A percentile compares a stretch with the other conserved stretches of the same genome.
Evolutionary conservation across 108 stramenopile genomes (phyloP).

Genomic region (Discostella stelligeroides): DNA sequence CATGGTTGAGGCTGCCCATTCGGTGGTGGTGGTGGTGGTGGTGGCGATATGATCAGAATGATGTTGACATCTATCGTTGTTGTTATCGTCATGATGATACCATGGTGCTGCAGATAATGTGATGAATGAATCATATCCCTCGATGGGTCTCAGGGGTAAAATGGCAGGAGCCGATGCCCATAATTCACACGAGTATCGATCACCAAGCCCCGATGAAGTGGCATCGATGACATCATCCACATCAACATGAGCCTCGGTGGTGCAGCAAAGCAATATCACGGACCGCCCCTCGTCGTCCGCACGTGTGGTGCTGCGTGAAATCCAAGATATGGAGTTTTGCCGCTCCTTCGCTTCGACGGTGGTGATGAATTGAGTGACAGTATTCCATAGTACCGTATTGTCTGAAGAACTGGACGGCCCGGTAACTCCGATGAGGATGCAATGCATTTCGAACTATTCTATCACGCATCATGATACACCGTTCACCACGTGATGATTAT

Average conservation of each 20-base stretch:
- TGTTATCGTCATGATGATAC: too few relatives aligned
- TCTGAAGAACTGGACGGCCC: constrained; percentile 4
- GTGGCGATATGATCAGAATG: too few relatives aligned
- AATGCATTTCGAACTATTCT: too few relatives aligned
- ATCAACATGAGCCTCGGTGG: constrained; percentile 20
- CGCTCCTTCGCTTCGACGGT: constrained; percentile 5
- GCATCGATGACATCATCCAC: constrained; percentile 18
- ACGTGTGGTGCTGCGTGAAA: constrained; percentile 4
- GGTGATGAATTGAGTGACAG: constrained; percentile 8
- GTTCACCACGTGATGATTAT: too few relatives aligned
- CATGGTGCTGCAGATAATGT: too few relatives aligned
- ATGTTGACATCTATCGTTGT: too few relatives aligned
- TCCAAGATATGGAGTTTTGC: constrained; percentile 4
- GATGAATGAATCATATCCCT: constrained; percentile 25
- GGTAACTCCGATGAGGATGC: constrained; percentile 31
- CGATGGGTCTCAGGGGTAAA: constrained; percentile 41
- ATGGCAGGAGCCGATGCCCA: constrained; percentile 61
- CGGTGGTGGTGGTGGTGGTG: too few relatives aligned
- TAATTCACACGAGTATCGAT: constrained; percentile 35
- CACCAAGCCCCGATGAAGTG: background rate
- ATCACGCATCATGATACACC: too few relatives aligned
- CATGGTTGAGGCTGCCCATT: constrained; percentile 30
- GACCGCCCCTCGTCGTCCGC: constrained; percentile 23
- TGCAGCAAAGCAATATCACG: constrained; percentile 22
- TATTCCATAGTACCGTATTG: constrained; percentile 6